Conservation (phyloP, 768 basidiomycete genomes). For the Boletus huronensis region DNA sequence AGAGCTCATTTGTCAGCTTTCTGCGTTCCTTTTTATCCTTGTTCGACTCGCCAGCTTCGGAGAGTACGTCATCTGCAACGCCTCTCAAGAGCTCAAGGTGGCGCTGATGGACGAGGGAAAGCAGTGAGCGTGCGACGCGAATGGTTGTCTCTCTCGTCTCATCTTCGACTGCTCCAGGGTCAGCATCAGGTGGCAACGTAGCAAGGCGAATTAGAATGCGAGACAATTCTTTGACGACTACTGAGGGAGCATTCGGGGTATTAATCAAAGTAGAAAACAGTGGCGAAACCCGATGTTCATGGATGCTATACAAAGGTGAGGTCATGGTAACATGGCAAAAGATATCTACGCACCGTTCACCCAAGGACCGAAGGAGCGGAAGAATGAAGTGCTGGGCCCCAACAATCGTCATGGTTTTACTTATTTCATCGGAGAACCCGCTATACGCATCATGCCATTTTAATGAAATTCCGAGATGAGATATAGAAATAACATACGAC, state of each 20-base stretch:
- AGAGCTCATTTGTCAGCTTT: slow-evolving; percentile 48
- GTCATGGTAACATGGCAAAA: neutral
- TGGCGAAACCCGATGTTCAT: slow-evolving; percentile 26
- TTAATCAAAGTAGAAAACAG: slow-evolving; percentile 33
- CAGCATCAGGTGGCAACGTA: slow-evolving; percentile 1
- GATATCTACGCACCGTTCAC: slow-evolving; percentile 37
- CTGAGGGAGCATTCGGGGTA: slow-evolving; percentile 17
- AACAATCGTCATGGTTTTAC: slow-evolving; percentile 41
- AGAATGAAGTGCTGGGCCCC: slow-evolving; percentile 56
- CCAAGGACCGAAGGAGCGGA: slow-evolving; percentile 46
- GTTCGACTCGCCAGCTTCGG: slow-evolving; percentile 22
- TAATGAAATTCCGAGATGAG: neutral
- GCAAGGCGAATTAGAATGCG: slow-evolving; percentile 22
- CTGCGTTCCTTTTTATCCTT: slow-evolving; percentile 33
- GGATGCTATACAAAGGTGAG: slow-evolving; percentile 26
- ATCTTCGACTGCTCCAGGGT: neutral
- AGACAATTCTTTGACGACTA: slow-evolving; percentile 22
- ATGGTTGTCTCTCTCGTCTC: slow-evolving; percentile 5
- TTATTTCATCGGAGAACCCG: slow-evolving; percentile 45
- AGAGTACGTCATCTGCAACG: slow-evolving; percentile 37
- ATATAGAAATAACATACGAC: slow-evolving; percentile 39
- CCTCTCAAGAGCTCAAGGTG: slow-evolving; percentile 49
- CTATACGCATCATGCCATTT: slow-evolving; percentile 29
- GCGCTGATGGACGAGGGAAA: slow-evolving; percentile 64
- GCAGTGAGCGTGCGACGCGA: slow-evolving; percentile 33